Base-by-base conservation (phyloP, 345 rosid species). In the Excoecaria cochinchinensis region DNA sequence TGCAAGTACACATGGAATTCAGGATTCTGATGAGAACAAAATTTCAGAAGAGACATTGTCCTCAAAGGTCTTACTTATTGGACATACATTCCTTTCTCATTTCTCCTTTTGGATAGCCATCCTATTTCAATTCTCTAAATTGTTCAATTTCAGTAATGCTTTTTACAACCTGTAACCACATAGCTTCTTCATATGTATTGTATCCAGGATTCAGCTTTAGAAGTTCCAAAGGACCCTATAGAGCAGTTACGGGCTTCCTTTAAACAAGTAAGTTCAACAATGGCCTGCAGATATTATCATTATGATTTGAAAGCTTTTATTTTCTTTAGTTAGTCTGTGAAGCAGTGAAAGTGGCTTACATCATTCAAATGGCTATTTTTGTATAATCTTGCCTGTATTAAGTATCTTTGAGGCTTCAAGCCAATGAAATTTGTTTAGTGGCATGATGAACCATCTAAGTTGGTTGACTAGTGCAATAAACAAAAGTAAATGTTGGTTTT, bases 21-120 rank as follows among this genome's bases (percentile, higher is more conserved):
- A 79, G 57, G 71, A 67, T 69, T 86, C 82, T 65, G 40, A 79
- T 31, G 93, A 92, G n/a, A n/a, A n/a, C n/a, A n/a, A n/a, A n/a
- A n/a, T n/a, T n/a, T n/a, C n/a, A 79, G 89, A 86, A 1, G 88
- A 84, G 65, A 69, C 17, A 4, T 58, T 56, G 9, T 7, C 60
- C 79, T 76, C 83, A 46, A 88, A 90, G 91, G 92, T 89, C 53
- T 63, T 46, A 4, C 64, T 77, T 74, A 15, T n/a, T 69, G 19
- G 63, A 57, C 47, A 4, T 47, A 17, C 61, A 44, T 52, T 60
- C 58, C 38, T 52, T 58, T 52, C 71, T 24, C 19, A 10, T 66
- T 64, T 38, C 0, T 64, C 42, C 56, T 73, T 55, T 46, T 11
- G 24, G 40, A 25, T n/a, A n/a, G n/a, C n/a, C n/a, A n/a, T n/a